These are phyloP conservation scores for Saccharomyces hybrid DNA, from an alignment of 1,139 yeast species.

Conservation along the genomic window DNA sequence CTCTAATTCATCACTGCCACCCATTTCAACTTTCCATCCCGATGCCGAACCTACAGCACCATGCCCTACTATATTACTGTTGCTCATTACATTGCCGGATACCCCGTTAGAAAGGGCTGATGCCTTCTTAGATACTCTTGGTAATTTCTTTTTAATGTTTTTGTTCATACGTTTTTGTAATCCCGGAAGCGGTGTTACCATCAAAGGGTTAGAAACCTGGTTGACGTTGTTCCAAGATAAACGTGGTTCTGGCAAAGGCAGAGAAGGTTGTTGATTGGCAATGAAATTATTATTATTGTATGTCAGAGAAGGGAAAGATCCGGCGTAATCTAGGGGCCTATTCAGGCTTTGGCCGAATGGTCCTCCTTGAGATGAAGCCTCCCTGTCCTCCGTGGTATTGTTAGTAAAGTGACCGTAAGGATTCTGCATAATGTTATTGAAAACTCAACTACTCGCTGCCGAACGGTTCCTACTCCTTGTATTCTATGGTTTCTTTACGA, in stretches of 20 bases:
- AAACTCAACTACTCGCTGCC: neutral
- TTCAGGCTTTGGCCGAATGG: neutral
- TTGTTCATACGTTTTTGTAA: neutral
- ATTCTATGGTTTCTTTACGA: neutral
- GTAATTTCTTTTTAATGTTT: neutral
- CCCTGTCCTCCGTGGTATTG: neutral
- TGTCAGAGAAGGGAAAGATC: neutral
- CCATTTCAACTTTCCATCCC: neutral
- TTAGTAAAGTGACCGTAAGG: neutral
- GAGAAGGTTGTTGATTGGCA: neutral
- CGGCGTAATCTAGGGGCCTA: neutral
- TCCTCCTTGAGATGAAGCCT: neutral
- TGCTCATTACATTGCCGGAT: neutral
- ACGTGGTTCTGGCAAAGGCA: neutral
- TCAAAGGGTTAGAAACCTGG: neutral
- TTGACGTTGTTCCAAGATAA: neutral
- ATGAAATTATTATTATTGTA: neutral
- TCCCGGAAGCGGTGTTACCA: neutral
- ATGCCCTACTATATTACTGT: neutral
- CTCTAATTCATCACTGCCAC: conserved; percentile 12
- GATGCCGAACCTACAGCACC: neutral
- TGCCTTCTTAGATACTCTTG: neutral
- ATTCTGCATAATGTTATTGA: neutral
- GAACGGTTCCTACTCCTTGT: neutral
- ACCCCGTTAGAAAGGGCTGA: neutral